These are phyloP conservation scores for Debaryomyces maramus DNA, from an alignment of 805 yeast genomes.

Conservation along the genomic window DNA sequence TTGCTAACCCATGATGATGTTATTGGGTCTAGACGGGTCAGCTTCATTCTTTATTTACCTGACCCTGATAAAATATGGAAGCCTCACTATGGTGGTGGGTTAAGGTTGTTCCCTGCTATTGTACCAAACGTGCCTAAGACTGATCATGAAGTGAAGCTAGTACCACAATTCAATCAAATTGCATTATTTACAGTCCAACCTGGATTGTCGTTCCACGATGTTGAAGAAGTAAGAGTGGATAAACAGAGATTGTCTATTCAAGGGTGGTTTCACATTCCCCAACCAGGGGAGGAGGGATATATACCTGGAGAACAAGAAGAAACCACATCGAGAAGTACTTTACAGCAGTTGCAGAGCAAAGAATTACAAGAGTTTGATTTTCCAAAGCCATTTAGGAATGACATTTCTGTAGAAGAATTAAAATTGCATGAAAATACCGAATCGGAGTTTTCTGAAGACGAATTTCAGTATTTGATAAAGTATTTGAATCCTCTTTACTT, in stretches of 20 bases:
- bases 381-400: constrained; percentile 62
- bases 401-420: constrained; percentile 40
- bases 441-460: constrained; percentile 32
- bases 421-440: constrained; percentile 19
- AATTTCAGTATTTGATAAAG: constrained; percentile 48
- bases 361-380: constrained; percentile 78
- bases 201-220: constrained; percentile 95
- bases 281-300: constrained; percentile 84
- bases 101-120: constrained; percentile 81
- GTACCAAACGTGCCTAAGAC: constrained; percentile 87
- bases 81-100: constrained; percentile 89
- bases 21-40: constrained; percentile 89
- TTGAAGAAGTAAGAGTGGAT: constrained; percentile 92
- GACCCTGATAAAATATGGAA: constrained; percentile 92
- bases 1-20: constrained; percentile 95
- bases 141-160: constrained; percentile 65
- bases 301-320: constrained; percentile 79
- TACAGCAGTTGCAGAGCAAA: constrained; percentile 75
- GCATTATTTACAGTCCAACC: constrained; percentile 97
- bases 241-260: constrained; percentile 89
- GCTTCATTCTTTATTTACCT: constrained; percentile 89
- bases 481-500: constrained; percentile 58
- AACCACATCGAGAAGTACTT: constrained; percentile 71
- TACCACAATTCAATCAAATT: constrained; percentile 94
- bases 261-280: constrained; percentile 99